phyloP scores from a whole-genome alignment of 495 filamentous ascomycete species.

The Penicillium canariense region DNA sequence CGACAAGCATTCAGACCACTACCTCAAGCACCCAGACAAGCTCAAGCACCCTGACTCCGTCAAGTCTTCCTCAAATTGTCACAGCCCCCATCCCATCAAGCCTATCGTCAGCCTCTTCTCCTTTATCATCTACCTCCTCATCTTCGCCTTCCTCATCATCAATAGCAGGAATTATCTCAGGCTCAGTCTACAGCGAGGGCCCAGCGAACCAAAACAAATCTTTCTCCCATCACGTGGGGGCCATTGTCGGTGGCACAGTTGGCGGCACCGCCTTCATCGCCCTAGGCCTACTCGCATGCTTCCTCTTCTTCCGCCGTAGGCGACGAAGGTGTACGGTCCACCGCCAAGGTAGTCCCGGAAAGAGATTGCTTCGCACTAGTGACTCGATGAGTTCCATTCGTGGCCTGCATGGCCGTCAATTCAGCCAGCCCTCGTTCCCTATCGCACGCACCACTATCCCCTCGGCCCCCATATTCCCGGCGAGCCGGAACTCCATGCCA shows the following conservation, averaged over 20 bases:
- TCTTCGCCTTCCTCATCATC: background rate
- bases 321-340: slow-evolving; percentile 9
- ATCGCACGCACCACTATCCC: background rate
- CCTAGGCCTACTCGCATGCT: slow-evolving; percentile 20
- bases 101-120: background rate
- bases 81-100: background rate
- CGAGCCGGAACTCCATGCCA: slow-evolving; percentile 1
- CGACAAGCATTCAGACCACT: background rate
- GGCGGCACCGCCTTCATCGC: slow-evolving; percentile 27
- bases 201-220: background rate
- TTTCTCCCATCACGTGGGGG: slow-evolving; percentile 8
- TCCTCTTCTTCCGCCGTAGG: slow-evolving; percentile 22
- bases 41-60: background rate
- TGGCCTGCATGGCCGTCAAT: slow-evolving; percentile 1
- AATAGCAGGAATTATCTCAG: background rate
- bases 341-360: slow-evolving; percentile 11
- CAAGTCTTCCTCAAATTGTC: background rate
- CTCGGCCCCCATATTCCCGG: slow-evolving; percentile 4
- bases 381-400: slow-evolving; percentile 12
- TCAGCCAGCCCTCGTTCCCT: slow-evolving; percentile 5
- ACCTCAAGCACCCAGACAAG: background rate
- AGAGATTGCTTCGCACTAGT: slow-evolving; percentile 16
- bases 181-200: background rate
- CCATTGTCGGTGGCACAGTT: slow-evolving; percentile 29
- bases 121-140: background rate